Evolutionary conservation across 2,329 filamentous ascomycete genomes (phyloP).

Genomic region (Moelleriella libera): DNA sequence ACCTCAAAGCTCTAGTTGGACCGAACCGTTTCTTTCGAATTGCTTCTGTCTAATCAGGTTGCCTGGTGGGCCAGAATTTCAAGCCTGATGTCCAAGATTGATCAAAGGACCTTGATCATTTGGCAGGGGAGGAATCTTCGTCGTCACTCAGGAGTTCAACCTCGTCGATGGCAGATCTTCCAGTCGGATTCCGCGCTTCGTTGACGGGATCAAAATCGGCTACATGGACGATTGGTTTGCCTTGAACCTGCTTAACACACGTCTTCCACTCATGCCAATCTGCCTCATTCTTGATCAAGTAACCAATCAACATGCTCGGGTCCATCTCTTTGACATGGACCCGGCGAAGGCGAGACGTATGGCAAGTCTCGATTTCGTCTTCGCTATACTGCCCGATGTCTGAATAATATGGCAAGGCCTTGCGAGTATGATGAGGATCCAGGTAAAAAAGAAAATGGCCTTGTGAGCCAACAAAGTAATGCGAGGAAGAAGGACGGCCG

Average conservation of each 20-base stretch:
- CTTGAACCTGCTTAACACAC: conserved; percentile 59
- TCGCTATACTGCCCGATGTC: conserved; percentile 43
- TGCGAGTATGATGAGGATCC: conserved; percentile 78
- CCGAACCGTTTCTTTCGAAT: too few species aligned
- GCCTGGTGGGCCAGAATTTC: not conserved
- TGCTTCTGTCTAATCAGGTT: too few species aligned
- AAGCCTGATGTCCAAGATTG: not conserved
- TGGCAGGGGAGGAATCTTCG: conserved; percentile 17
- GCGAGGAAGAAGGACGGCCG: conserved; percentile 79
- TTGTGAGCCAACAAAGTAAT: conserved; percentile 46
- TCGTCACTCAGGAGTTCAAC: conserved; percentile 80
- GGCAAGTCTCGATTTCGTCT: conserved; percentile 70
- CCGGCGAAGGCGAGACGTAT: conserved; percentile 71
- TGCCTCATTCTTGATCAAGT: conserved; percentile 66
- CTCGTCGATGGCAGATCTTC: conserved; percentile 69
- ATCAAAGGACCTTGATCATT: not conserved
- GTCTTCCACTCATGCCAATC: conserved; percentile 79
- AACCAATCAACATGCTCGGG: conserved; percentile 93
- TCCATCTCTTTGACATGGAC: conserved; percentile 89
- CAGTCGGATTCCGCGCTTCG: conserved; percentile 37
- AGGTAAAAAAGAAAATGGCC: conserved; percentile 83
- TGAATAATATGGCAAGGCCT: conserved; percentile 50
- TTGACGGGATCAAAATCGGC: conserved; percentile 52
- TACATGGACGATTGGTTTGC: conserved; percentile 77
- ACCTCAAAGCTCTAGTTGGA: too few species aligned